Conservation (phyloP, 2,329 filamentous ascomycete genomes). For the Colletotrichum theobromicola region DNA sequence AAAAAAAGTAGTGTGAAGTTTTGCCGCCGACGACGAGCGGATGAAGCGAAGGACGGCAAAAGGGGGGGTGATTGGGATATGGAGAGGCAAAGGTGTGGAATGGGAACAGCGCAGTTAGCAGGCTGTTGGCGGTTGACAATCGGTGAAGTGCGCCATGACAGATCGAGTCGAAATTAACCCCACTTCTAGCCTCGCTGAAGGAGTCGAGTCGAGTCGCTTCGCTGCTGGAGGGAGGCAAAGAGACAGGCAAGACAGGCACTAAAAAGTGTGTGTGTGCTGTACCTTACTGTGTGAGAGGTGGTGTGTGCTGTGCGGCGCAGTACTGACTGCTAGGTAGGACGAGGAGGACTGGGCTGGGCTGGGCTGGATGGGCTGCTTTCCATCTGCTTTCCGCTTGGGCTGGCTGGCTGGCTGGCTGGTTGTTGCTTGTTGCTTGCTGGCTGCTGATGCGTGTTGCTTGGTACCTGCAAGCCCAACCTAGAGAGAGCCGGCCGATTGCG, state of each 20-base stretch:
- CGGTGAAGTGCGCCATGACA: constrained; percentile 17
- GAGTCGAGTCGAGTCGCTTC: neutral
- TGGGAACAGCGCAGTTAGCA: constrained; percentile 17
- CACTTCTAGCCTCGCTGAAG: constrained; percentile 27
- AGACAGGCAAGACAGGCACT: neutral
- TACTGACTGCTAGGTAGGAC: neutral
- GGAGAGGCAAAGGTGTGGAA: constrained; percentile 10
- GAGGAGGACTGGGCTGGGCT: neutral
- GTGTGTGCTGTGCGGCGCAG: neutral
- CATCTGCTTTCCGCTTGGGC: neutral
- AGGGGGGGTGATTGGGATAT: neutral
- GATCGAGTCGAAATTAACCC: constrained; percentile 25
- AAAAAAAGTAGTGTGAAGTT: neutral
- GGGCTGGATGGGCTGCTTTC: neutral
- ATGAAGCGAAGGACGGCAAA: neutral
- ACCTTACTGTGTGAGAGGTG: neutral
- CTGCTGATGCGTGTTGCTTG: neutral
- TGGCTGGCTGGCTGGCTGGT: no score
- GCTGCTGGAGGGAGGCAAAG: neutral
- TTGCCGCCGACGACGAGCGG: neutral
- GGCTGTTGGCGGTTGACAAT: constrained; percentile 20
- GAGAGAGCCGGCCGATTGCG: neutral
- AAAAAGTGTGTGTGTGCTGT: neutral
- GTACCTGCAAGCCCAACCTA: neutral
- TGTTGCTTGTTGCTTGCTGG: neutral